Base-by-base conservation (phyloP, 495 filamentous ascomycete genomes). In the Neurospora sp. region DNA sequence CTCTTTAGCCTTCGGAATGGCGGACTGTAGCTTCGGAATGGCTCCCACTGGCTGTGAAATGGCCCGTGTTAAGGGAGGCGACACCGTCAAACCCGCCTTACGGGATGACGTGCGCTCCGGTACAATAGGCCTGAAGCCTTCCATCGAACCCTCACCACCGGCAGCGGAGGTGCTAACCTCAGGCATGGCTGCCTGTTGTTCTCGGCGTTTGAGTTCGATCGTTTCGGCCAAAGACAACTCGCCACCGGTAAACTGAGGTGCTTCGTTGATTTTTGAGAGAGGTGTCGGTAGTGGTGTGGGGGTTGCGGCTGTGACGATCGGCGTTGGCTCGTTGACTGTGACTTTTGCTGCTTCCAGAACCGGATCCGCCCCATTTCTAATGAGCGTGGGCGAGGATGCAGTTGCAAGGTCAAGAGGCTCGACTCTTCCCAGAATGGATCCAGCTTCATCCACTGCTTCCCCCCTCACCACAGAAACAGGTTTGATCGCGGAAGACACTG, bases 321-420 rank as follows among this genome's bases (percentile, higher is more conserved):
- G n/a, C 41, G 39, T 31, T 42, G 72, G 40, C 61, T 41, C 72
- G 27, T 73, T 73, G 69, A 61, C 76, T 38, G 70, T 59, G 31
- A 39, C 35, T 44, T 72, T 71, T 38, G 39, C n/a, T n/a, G 53
- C 41, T 37, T 75, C 75, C 3, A 44, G 20, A 4, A 8, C 61
- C 10, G 61, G 14, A 31, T 74, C 73, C 41, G 79, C 39, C 38
- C 27, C 41, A 31, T 27, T 72, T 73, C 69, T 74, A 59, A 61
- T 71, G 68, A 61, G 69, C 7, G 69, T 68, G 6, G 81, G 76
- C 5, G 81, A 78, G 12, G 72, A 74, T 27, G 89, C 81, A 14
- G 90, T 83, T n/a, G 91, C 91, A 45, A 94, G 85, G 76, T 95
- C 92, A 3, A 94, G 83, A 74, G 92, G 90, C 35, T 88, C 87